Evolutionary conservation across 2,329 filamentous ascomycete species (phyloP).

Genomic region (Penicillium sp.): DNA sequence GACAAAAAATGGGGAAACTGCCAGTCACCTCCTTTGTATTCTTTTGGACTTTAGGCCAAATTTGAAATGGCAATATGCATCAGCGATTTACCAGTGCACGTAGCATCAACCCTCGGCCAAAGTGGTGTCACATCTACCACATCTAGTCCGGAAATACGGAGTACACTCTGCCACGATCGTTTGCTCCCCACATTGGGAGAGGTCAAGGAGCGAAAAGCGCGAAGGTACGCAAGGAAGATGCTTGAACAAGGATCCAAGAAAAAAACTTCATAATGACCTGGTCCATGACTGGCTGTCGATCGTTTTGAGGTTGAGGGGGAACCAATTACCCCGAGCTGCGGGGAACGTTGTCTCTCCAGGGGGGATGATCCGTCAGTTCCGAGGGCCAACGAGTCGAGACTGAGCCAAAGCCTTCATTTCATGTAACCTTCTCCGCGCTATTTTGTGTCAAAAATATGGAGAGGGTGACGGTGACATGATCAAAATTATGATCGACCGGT

Average conservation of each 20-base stretch:
- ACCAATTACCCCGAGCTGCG: conserved; percentile 17
- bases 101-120: conserved; percentile 4
- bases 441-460: neutral
- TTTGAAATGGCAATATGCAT: conserved; percentile 1
- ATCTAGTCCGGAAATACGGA: neutral
- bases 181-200: neutral
- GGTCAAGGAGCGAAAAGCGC: neutral
- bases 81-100: neutral
- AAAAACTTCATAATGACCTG: neutral
- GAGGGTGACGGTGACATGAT: neutral
- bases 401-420: neutral
- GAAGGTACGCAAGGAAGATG: conserved; percentile 1
- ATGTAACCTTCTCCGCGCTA: conserved; percentile 10
- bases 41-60: neutral
- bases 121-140: conserved; percentile 11
- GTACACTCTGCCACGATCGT: neutral
- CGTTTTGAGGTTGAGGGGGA: conserved; percentile 14
- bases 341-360: conserved; percentile 15
- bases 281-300: conserved; percentile 15
- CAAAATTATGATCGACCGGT: neutral
- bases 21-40: neutral
- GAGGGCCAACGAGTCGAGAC: neutral
- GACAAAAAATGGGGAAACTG: neutral
- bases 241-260: neutral
- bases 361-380: conserved; percentile 10